Evolutionary conservation across 2,329 filamentous ascomycete genomes (phyloP).

Genomic region (Curvularia spicifera): DNA sequence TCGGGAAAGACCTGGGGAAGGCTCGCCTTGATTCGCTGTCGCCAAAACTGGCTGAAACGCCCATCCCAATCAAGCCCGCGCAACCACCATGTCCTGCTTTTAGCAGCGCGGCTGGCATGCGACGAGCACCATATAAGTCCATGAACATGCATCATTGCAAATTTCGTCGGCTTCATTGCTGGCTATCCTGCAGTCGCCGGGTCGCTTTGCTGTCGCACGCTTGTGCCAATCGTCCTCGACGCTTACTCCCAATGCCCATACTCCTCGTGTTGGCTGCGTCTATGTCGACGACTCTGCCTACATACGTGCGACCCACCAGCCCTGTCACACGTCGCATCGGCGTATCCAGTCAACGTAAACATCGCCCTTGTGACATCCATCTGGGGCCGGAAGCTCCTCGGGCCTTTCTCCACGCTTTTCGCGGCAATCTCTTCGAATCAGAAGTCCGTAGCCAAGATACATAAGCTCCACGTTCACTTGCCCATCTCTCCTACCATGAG

Average conservation of each 20-base stretch:
- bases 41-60: conserved; percentile 18
- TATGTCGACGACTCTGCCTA: conserved; percentile 2
- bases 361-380: conserved; percentile 33
- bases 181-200: conserved; percentile 9
- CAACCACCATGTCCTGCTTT: conserved; percentile 21
- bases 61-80: conserved; percentile 32
- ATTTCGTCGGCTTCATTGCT: conserved; percentile 26
- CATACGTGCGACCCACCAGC: conserved; percentile 24
- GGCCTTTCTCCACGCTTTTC: conserved; percentile 37
- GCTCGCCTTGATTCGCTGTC: conserved; percentile 29
- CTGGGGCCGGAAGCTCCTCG: conserved; percentile 27
- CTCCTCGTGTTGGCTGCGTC: conserved; percentile 10
- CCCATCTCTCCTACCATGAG: conserved; percentile 82
- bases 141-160: conserved; percentile 28
- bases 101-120: conserved; percentile 13
- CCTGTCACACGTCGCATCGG: conserved; percentile 40
- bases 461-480: conserved; percentile 57
- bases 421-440: conserved; percentile 29
- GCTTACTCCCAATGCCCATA: conserved; percentile 23
- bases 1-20: conserved; percentile 5
- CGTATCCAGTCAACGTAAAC: conserved; percentile 36
- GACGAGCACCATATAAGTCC: conserved; percentile 30
- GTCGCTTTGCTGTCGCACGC: conserved; percentile 17
- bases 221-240: conserved; percentile 32
- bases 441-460: conserved; percentile 32